Evolutionary conservation across 2,329 filamentous ascomycete species (phyloP), one percentile per base, ranked within the genome.

Genomic region (Pyrenochaeta sp.): DNA sequence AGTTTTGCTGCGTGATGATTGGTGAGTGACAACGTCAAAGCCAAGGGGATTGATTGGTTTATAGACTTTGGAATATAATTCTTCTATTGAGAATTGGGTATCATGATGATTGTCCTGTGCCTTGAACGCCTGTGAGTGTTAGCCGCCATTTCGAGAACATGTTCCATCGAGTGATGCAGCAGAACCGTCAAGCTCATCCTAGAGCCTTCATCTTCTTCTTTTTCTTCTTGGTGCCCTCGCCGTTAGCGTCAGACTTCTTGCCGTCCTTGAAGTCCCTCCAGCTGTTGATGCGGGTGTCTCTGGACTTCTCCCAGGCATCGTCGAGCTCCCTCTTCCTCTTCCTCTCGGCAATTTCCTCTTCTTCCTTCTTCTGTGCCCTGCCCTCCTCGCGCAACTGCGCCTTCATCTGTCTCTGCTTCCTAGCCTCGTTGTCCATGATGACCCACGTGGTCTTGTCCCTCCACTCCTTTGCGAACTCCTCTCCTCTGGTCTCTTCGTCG

Each of bases 371-470:
- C 80, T 95, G 86, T 77, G 94, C 87, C 41, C 94, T 81, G 6
- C 94, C 94, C 72, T 99, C 93, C 72, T 99, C 94, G 73, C 96
- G 90, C 86, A 99, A 88, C 78, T 94, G 89, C 27, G 89, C 94
- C 77, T 96, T 95, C 69, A 93, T 73, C 79, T 96, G 92, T 56
- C 91, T 82, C 48, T 89, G 81, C 41, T 90, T 81, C 38, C 94
- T 82, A 63, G 91, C 83, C 76, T 97, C 94, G 68, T 95, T 93
- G 64, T 99, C 94, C 62, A 96, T 85, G 56, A 99, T 82, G 30
- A 99, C 94, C 66, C 87, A 83, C 59, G 90, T 88, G 9, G 90
- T 84, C 82, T 96, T 97, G 69, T 92, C 85, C 58, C 89, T 85
- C 94, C 94, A 99, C 68, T 88, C 85, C 60, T 81, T 82, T 56